Evolutionary conservation across 805 yeast genomes (phyloP).

Genomic region (Cyberlindnera nakhonratchasimensis): DNA sequence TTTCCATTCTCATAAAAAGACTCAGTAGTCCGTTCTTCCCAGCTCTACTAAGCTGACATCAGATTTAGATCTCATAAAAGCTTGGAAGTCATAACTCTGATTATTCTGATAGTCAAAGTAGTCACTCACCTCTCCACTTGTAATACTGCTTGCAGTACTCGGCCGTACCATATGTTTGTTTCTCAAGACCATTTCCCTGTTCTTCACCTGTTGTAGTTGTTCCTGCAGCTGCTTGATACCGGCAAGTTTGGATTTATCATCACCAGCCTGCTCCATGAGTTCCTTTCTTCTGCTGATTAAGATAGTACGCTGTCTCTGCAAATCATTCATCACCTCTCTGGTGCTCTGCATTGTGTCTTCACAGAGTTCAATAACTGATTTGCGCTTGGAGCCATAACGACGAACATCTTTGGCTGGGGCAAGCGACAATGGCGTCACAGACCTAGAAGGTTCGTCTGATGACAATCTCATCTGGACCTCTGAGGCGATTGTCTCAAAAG

Average conservation of each 20-base stretch:
- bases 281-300: conserved; percentile 15
- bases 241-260: conserved; percentile 13
- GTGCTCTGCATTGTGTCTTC: conserved; percentile 27
- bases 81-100: conserved; percentile 18
- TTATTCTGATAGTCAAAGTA: conserved; percentile 24
- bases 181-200: conserved; percentile 9
- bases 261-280: conserved; percentile 15
- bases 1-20: neutral
- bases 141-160: conserved; percentile 9
- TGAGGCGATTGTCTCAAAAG: conserved; percentile 26
- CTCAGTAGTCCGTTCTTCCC: neutral
- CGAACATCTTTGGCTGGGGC: conserved; percentile 4
- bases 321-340: conserved; percentile 20
- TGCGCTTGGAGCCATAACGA: conserved; percentile 15
- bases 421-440: neutral
- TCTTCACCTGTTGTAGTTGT: conserved; percentile 12
- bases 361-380: conserved; percentile 23
- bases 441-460: neutral
- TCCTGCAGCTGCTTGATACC: conserved; percentile 16
- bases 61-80: conserved; percentile 18
- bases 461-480: conserved; percentile 21
- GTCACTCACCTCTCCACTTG: conserved; percentile 6
- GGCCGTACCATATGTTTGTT: neutral
- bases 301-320: conserved; percentile 26
- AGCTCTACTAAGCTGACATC: neutral